A percentile compares a stretch with the other conserved stretches of the same genome.
phyloP scores from a whole-genome alignment of 2,329 filamentous ascomycete genomes.

The Emmonsiellopsis sp. region DNA sequence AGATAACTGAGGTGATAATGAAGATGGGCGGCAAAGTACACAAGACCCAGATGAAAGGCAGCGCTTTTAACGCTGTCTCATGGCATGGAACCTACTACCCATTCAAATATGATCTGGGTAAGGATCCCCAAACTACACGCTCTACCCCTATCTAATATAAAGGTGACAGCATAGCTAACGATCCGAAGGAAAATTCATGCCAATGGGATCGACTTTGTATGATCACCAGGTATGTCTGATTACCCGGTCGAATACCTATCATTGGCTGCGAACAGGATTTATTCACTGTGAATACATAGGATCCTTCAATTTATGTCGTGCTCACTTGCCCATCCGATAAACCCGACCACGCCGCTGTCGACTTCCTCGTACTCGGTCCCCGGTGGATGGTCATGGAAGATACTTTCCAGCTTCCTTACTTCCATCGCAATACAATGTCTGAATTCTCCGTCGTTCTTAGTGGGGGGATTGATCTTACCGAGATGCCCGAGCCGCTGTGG shows the following conservation, averaged over 20 bases:
- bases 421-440: slow-evolving; percentile 55
- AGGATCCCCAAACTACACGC: slow-evolving; percentile 7
- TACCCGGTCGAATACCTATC: not conserved
- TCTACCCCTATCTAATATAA: not conserved
- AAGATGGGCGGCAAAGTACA: slow-evolving; percentile 48
- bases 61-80: slow-evolving; percentile 64
- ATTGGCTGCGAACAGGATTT: not conserved
- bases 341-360: slow-evolving; percentile 51
- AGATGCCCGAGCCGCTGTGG: not conserved
- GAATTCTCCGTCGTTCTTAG: slow-evolving; percentile 35
- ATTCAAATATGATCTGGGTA: slow-evolving; percentile 70
- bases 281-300: slow-evolving; percentile 35
- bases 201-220: slow-evolving; percentile 61
- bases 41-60: slow-evolving; percentile 53
- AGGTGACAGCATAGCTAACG: not conserved
- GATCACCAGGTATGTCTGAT: slow-evolving; percentile 47
- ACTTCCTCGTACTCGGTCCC: slow-evolving; percentile 56
- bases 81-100: slow-evolving; percentile 75
- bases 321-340: slow-evolving; percentile 48
- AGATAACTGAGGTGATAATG: slow-evolving; percentile 38
- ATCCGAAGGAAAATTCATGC: slow-evolving; percentile 50
- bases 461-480: not conserved
- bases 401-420: slow-evolving; percentile 52
- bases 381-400: slow-evolving; percentile 52
- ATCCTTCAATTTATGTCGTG: slow-evolving; percentile 65